A percentile compares a stretch with the other conserved stretches of the same genome.
Evolutionary conservation across 345 rosid genomes (phyloP).

Genomic region (Gossypium mustelinum): DNA sequence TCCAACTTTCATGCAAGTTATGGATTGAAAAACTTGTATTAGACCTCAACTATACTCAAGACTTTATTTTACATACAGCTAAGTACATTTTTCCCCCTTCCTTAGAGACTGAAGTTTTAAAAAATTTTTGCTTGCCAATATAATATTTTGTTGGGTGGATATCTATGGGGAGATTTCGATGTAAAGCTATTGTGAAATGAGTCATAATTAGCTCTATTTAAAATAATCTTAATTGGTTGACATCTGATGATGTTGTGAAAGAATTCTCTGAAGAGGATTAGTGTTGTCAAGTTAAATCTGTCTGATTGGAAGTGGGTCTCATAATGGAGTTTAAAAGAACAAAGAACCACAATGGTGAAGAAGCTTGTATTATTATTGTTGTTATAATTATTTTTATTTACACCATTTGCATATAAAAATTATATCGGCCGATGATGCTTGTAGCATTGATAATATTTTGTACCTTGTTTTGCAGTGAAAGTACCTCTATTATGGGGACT

Average conservation of each 20-base stretch:
- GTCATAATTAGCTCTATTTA: background rate
- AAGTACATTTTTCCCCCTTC: background rate
- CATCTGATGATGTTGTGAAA: constrained; percentile 6
- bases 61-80: background rate
- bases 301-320: background rate
- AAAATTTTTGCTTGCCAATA: background rate
- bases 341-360: background rate
- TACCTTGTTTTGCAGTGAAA: background rate
- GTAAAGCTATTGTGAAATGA: constrained; percentile 2
- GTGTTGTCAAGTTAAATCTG: background rate
- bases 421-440: background rate
- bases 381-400: too few relatives aligned
- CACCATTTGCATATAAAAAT: too few relatives aligned
- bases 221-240: background rate
- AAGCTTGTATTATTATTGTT: background rate
- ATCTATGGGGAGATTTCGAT: background rate
- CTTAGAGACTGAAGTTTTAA: background rate
- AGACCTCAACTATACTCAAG: background rate
- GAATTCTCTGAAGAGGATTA: constrained; percentile 4
- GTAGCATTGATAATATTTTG: background rate
- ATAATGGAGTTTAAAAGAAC: background rate
- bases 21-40: background rate
- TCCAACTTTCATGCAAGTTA: background rate
- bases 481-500: too few relatives aligned
- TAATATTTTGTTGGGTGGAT: background rate